phyloP scores from a whole-genome alignment of 1,284 basidiomycete species.

The Puccinia triticina region DNA sequence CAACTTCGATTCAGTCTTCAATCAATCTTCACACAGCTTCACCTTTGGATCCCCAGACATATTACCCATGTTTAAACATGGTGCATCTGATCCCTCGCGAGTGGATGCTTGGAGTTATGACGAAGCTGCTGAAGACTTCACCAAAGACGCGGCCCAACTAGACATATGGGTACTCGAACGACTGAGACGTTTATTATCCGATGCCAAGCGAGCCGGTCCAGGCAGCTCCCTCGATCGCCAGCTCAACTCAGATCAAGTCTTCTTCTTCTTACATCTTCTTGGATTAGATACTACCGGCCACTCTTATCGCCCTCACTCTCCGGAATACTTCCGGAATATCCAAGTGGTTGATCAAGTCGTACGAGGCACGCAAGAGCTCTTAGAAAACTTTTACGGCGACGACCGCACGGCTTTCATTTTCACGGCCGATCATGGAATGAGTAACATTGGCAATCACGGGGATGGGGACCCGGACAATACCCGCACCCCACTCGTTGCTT shows the following conservation, averaged over 20 bases:
- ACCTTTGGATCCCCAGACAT: constrained; percentile 89
- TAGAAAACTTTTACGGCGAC: constrained; percentile 72
- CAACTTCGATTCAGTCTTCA: constrained; percentile 86
- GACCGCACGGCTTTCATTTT: constrained; percentile 76
- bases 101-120: constrained; percentile 78
- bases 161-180: constrained; percentile 80
- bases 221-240: constrained; percentile 29
- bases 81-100: constrained; percentile 63
- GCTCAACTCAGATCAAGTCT: constrained; percentile 58
- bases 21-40: constrained; percentile 76
- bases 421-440: constrained; percentile 90
- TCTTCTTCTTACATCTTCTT: constrained; percentile 83
- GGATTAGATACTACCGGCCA: constrained; percentile 87
- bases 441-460: constrained; percentile 82
- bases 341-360: constrained; percentile 78
- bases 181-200: constrained; percentile 67
- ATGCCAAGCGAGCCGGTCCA: constrained; percentile 63
- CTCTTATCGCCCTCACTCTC: constrained; percentile 79
- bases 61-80: constrained; percentile 80
- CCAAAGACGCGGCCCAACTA: constrained; percentile 79
- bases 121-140: constrained; percentile 79
- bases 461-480: constrained; percentile 75
- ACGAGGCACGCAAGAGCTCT: constrained; percentile 68
- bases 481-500: constrained; percentile 38
- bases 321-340: constrained; percentile 86